These are phyloP conservation scores for Talaromyces stipitatus DNA, from an alignment of 495 filamentous ascomycete species.

Conservation along the genomic window DNA sequence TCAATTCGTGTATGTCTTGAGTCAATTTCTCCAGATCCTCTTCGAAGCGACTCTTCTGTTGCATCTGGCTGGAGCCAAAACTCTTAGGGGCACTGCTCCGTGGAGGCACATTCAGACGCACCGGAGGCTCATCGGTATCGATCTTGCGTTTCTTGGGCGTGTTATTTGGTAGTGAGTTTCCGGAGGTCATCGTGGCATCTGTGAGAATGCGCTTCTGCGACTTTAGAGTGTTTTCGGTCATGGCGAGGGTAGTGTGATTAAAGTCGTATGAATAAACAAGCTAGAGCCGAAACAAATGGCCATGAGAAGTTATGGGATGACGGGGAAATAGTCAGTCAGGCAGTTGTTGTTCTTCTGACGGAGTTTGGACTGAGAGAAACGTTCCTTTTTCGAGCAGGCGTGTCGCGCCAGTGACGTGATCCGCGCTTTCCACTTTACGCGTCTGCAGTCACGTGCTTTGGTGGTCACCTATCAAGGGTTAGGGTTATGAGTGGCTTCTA, in stretches of 20 bases:
- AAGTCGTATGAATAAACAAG: neutral
- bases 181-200: conserved; percentile 47
- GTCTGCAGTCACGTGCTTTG: neutral
- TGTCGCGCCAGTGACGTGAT: conserved; percentile 5
- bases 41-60: conserved; percentile 78
- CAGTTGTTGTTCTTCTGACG: neutral
- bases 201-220: conserved; percentile 52
- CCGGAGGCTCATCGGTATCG: conserved; percentile 46
- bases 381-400: neutral
- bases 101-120: conserved; percentile 50
- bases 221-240: conserved; percentile 43
- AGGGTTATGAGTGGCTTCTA: neutral
- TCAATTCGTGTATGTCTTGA: conserved; percentile 80
- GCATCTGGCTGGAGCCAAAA: conserved; percentile 66
- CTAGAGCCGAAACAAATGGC: neutral
- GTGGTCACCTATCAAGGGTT: neutral
- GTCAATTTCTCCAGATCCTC: conserved; percentile 91
- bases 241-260: conserved; percentile 14
- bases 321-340: neutral
- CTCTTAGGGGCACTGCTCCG: conserved; percentile 49
- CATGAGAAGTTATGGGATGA: neutral
- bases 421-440: conserved; percentile 1
- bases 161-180: conserved; percentile 36
- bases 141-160: conserved; percentile 73
- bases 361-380: neutral